phyloP scores from a whole-genome alignment of 345 rosid species.

The Brassica juncea region DNA sequence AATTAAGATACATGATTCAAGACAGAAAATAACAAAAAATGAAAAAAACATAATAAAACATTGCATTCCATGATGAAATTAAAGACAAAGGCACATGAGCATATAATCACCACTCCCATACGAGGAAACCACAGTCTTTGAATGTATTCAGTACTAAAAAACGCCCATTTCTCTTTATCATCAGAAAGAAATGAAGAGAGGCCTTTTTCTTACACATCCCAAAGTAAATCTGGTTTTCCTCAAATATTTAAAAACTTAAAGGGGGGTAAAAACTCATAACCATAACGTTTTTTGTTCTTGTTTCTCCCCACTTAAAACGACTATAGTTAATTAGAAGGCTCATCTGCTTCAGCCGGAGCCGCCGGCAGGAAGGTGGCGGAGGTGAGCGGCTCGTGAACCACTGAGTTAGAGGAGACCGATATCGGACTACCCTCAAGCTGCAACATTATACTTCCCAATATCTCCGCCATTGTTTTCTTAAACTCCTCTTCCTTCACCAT shows the following conservation, averaged over 20 bases:
- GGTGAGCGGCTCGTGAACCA: constrained; percentile 88
- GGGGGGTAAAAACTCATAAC: constrained; percentile 13
- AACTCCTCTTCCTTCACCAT: constrained; percentile 81
- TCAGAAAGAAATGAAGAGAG: neutral
- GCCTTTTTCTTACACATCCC: neutral
- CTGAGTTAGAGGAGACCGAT: constrained; percentile 71
- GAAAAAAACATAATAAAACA: neutral
- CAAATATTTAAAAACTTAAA: constrained; percentile 12
- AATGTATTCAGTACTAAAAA: neutral
- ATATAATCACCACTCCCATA: constrained; percentile 22
- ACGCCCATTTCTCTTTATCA: neutral
- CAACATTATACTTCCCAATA: constrained; percentile 81
- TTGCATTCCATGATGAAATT: neutral
- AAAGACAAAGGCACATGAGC: constrained; percentile 10
- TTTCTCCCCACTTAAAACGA: constrained; percentile 19
- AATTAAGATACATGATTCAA: neutral
- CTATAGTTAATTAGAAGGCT: constrained; percentile 14
- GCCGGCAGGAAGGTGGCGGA: constrained; percentile 60
- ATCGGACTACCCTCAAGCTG: constrained; percentile 77
- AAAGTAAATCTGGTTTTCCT: constrained; percentile 11
- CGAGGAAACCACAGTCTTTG: constrained; percentile 19
- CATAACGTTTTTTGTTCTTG: neutral
- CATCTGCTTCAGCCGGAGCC: constrained; percentile 33
- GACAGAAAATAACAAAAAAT: neutral
- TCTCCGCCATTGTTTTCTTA: constrained; percentile 66